Evolutionary conservation across 345 rosid species (phyloP).

Genomic region (Cardamine chenopodiifolia): DNA sequence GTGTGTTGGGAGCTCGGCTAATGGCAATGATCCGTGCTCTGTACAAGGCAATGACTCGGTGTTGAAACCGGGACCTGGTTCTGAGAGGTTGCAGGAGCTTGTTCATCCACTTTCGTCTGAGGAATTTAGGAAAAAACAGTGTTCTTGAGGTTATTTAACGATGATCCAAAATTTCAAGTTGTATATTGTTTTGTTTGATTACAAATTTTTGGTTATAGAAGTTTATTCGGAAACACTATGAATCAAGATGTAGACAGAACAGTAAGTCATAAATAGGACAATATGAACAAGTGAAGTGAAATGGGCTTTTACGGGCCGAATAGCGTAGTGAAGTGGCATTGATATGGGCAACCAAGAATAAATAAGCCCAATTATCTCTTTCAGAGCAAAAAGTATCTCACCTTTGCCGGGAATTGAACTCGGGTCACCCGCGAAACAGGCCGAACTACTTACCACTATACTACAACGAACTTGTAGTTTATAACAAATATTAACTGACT

Average conservation of each 20-base stretch:
- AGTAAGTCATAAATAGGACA: not conserved
- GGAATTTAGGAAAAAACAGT: conserved; percentile 59
- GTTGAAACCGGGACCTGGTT: conserved; percentile 80
- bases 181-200: conserved; percentile 30
- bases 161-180: conserved; percentile 8
- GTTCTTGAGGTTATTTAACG: conserved; percentile 47
- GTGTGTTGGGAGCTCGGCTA: conserved; percentile 68
- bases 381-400: not conserved
- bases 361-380: not conserved
- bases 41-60: conserved; percentile 60
- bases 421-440: conserved; percentile 98
- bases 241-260: not conserved
- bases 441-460: conserved; percentile 92
- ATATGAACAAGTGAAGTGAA: not conserved
- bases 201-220: conserved; percentile 15
- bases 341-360: not conserved
- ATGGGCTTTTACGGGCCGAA: conserved; percentile 8
- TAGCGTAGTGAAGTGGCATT: not conserved
- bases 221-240: not conserved
- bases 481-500: too few species aligned
- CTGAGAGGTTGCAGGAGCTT: conserved; percentile 61
- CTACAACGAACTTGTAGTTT: conserved; percentile 65
- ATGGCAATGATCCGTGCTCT: conserved; percentile 66
- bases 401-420: conserved; percentile 81
- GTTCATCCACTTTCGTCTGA: conserved; percentile 59